These are phyloP conservation scores for Claviceps arundinis DNA, from an alignment of 2,329 filamentous ascomycete species.

Conservation along the genomic window DNA sequence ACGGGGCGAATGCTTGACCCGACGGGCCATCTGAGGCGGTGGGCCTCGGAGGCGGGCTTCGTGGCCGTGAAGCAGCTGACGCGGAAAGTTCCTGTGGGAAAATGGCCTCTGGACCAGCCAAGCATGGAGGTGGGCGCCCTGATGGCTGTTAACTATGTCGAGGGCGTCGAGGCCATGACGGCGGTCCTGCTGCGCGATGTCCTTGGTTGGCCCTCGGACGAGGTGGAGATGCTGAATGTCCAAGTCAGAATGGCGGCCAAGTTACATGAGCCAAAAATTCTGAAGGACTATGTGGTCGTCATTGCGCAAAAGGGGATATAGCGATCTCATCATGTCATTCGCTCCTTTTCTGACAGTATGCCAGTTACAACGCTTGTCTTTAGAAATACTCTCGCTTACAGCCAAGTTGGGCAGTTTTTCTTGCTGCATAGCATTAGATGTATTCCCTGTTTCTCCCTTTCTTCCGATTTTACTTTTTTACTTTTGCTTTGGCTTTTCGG, in stretches of 20 bases:
- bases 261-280: slow-evolving; percentile 16
- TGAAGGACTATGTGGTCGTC: slow-evolving; percentile 18
- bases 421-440: too few relatives aligned
- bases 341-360: too few relatives aligned
- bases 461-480: neutral
- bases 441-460: neutral
- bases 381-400: too few relatives aligned
- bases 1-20: slow-evolving; percentile 19
- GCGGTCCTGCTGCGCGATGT: slow-evolving; percentile 24
- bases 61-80: slow-evolving; percentile 16
- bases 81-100: slow-evolving; percentile 22
- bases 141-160: slow-evolving; percentile 23
- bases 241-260: slow-evolving; percentile 12
- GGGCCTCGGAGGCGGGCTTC: slow-evolving; percentile 24
- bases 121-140: slow-evolving; percentile 24
- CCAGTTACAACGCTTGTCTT: too few relatives aligned
- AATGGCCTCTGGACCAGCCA: slow-evolving; percentile 28
- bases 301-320: slow-evolving; percentile 15
- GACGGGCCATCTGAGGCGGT: slow-evolving; percentile 14
- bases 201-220: slow-evolving; percentile 24
- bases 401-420: too few relatives aligned
- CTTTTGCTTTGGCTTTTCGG: neutral
- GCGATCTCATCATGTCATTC: too few relatives aligned
- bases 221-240: slow-evolving; percentile 27
- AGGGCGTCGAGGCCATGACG: slow-evolving; percentile 26